A percentile compares a stretch with the other conserved stretches of the same genome.
Conservation (phyloP, 306 rosid species). For the Sphenostylis stenocarpa region DNA sequence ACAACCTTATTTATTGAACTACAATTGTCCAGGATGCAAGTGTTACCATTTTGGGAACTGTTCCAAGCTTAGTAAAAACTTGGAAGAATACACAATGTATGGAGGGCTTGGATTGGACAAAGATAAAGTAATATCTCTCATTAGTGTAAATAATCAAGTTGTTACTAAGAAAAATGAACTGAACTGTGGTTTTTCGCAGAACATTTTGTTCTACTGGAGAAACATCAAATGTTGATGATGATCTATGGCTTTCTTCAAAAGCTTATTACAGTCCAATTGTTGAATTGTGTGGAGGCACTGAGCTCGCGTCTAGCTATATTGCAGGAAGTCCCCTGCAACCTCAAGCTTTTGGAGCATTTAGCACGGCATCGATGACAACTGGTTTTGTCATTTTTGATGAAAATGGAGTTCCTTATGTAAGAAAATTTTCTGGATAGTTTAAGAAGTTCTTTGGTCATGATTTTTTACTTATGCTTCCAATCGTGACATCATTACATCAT, state of each 20-base stretch:
- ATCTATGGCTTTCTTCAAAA: conserved; percentile 93
- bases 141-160: conserved; percentile 2
- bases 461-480: too few relatives aligned
- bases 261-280: conserved; percentile 68
- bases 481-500: too few relatives aligned
- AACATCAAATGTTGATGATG: conserved; percentile 84
- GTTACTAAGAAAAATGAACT: conserved; percentile 19
- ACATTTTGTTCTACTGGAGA: conserved; percentile 75
- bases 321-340: conserved; percentile 69
- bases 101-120: conserved; percentile 92
- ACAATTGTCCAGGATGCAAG: conserved; percentile 75
- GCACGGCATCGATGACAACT: conserved; percentile 72
- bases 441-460: neutral
- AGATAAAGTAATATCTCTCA: conserved; percentile 60
- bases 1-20: neutral
- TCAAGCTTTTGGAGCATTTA: conserved; percentile 89
- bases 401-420: conserved; percentile 71
- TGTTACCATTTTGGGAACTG: conserved; percentile 90
- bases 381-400: conserved; percentile 76
- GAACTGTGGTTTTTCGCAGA: conserved; percentile 47
- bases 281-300: conserved; percentile 91
- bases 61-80: conserved; percentile 91
- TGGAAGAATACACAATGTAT: conserved; percentile 87
- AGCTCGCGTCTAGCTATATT: conserved; percentile 67
- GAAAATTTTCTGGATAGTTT: conserved; percentile 3